A percentile compares a stretch with the other conserved stretches of the same genome.
These are phyloP conservation scores for Stachybotrys chlorohalonatus DNA, from an alignment of 2,329 filamentous ascomycete species.

Conservation along the genomic window DNA sequence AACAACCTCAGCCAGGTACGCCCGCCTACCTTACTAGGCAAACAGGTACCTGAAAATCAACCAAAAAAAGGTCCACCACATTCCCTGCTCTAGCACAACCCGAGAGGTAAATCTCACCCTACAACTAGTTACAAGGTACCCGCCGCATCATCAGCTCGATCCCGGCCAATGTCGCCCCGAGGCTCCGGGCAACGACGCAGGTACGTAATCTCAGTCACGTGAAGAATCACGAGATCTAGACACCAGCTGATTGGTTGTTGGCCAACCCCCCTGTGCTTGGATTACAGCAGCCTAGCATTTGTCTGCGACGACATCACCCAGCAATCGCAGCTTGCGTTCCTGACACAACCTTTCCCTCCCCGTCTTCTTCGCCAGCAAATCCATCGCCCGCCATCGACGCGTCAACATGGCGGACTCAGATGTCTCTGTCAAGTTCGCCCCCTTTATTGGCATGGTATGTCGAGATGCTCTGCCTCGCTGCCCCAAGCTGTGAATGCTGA, in stretches of 20 bases:
- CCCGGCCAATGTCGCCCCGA: background rate
- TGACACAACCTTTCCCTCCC: background rate
- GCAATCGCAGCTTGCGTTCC: background rate
- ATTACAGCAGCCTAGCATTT: background rate
- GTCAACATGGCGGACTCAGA: constrained; percentile 47
- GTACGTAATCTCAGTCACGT: background rate
- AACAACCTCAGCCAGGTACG: too few relatives aligned
- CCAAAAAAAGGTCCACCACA: background rate
- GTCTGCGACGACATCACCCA: constrained; percentile 16
- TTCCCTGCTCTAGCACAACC: too few relatives aligned
- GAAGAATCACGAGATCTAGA: background rate
- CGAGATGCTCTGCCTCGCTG: constrained; percentile 1
- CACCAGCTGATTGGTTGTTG: background rate
- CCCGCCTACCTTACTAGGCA: too few relatives aligned
- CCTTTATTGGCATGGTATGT: constrained; percentile 77
- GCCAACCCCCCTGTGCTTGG: background rate
- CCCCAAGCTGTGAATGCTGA: constrained; percentile 1
- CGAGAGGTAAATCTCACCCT: too few relatives aligned
- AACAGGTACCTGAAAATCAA: background rate
- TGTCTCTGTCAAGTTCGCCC: constrained; percentile 70
- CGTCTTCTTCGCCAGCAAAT: constrained; percentile 10
- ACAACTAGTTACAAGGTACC: background rate
- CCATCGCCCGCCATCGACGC: constrained; percentile 3
- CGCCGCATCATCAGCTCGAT: background rate
- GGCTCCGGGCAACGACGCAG: background rate